A percentile compares a stretch with the other conserved stretches of the same genome.
phyloP scores from a whole-genome alignment of 495 filamentous ascomycete genomes.

The Aspergillus wentii region DNA sequence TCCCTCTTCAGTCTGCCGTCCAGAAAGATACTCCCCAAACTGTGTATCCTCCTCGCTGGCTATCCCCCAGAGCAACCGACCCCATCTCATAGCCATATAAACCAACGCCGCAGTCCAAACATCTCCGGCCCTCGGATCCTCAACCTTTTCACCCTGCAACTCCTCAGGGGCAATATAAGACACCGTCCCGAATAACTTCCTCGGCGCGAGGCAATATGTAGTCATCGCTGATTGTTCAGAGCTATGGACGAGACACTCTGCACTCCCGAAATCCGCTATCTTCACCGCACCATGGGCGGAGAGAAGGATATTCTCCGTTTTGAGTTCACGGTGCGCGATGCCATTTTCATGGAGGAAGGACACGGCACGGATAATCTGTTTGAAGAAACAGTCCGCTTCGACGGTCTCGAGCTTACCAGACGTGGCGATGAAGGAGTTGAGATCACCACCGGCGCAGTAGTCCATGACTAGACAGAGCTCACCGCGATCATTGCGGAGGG shows the following conservation, averaged over 20 bases:
- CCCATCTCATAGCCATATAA: slow-evolving; percentile 94
- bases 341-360: slow-evolving; percentile 94
- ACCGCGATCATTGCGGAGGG: slow-evolving; percentile 83
- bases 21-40: slow-evolving; percentile 78
- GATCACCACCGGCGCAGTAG: slow-evolving; percentile 88
- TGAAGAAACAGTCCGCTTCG: slow-evolving; percentile 93
- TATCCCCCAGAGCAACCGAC: slow-evolving; percentile 81
- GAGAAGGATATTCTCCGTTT: slow-evolving; percentile 93
- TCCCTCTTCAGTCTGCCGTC: slow-evolving; percentile 74
- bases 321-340: slow-evolving; percentile 86
- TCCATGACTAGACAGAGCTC: slow-evolving; percentile 98
- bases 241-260: no score
- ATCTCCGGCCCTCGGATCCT: slow-evolving; percentile 86
- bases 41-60: slow-evolving; percentile 89
- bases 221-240: no score
- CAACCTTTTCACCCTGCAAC: slow-evolving; percentile 66
- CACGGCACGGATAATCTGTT: slow-evolving; percentile 95
- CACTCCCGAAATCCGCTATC: slow-evolving; percentile 83
- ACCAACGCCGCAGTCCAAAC: slow-evolving; percentile 94
- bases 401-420: slow-evolving; percentile 74
- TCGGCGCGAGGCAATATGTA: background rate
- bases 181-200: slow-evolving; percentile 2
- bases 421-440: slow-evolving; percentile 80
- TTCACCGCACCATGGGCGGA: slow-evolving; percentile 85
- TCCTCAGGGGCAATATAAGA: slow-evolving; percentile 90